phyloP scores from a whole-genome alignment of 306 rosid species.

The Medicago lupulina region DNA sequence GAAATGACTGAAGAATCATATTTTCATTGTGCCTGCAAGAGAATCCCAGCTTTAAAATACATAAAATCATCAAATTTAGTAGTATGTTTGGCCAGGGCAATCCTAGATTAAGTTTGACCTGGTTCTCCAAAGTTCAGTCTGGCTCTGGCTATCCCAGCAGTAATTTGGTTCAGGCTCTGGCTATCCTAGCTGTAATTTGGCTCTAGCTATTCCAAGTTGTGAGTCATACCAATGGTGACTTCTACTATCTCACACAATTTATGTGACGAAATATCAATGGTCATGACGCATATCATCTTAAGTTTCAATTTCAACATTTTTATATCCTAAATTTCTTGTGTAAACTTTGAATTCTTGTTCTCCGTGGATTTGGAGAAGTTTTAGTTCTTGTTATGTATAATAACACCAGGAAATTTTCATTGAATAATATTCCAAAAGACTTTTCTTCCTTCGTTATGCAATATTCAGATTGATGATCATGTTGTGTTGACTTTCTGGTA shows the following conservation, averaged over 20 bases:
- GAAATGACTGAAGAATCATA: constrained; percentile 1
- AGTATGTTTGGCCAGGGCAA: not conserved
- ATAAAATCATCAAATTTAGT: constrained; percentile 3
- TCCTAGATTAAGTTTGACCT: constrained; percentile 6
- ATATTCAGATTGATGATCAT: not conserved
- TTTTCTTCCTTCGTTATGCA: not conserved
- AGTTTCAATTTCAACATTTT: not conserved
- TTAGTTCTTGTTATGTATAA: not conserved
- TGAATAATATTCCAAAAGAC: not conserved
- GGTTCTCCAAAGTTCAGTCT: not conserved
- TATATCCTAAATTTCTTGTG: not conserved
- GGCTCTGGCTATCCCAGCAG: not conserved
- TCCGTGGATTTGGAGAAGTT: not conserved
- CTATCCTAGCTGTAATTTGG: not conserved
- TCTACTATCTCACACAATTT: not conserved
- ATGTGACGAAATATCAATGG: not conserved
- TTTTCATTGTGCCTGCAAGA: constrained; percentile 20
- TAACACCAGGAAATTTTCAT: not conserved
- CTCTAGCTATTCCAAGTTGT: not conserved
- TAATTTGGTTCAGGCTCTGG: not conserved
- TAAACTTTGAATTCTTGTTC: not conserved
- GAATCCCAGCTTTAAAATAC: constrained; percentile 30
- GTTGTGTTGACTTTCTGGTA: not conserved
- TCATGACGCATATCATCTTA: not conserved
- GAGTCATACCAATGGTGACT: not conserved